Base-by-base conservation (phyloP, 78 protist genomes). In the Planoprotostelium fungivorum region DNA sequence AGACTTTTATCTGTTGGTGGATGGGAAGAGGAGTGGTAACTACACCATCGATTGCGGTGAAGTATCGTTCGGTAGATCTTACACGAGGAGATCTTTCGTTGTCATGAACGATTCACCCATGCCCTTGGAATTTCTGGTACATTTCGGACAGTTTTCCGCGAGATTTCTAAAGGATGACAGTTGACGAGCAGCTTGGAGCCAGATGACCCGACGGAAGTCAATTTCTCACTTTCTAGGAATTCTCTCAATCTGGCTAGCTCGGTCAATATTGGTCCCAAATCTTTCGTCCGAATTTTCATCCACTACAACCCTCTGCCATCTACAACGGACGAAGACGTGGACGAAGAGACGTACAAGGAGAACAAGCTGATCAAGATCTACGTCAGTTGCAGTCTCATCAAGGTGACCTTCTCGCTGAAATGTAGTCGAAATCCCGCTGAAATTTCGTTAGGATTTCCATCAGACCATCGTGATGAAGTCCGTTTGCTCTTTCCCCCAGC, bases 61-160 rank as follows among this genome's bases (percentile, higher is more conserved):
- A 34, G 94, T 92, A 1, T 89, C 36, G 34, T 92, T 90, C 39
- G 85, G 85, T 29, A 89, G 83, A 37, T 87, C 94, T 0, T 92
- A 92, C 29, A 92, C 94, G 35, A 90, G 90, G 51, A 23, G 94
- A 28, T 92, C 94, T 36, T 92, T 92, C 29, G 90, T 92, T 1
- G 89, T 92, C 5, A 87, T 92, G 29, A 92, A 92, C 34, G 83
- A 90, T 1, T 92, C 94, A 34, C 88, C 90, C 0, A 92, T 92
- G 94, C 92, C 94, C n/a, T 38, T 92, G 88, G 94, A 92, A 34
- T 92, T 92, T 83, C 36, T 92, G 85, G 5, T 92, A 16, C 5
- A 51, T 51, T 51, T 51, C 73, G 16, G 5, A 51, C 16, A 5
- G 16, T 51, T 51, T 51, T 51, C 73, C 16, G 31, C 5, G 73